phyloP scores from a whole-genome alignment of 179 eudicot species.

The Nepenthes alata region DNA sequence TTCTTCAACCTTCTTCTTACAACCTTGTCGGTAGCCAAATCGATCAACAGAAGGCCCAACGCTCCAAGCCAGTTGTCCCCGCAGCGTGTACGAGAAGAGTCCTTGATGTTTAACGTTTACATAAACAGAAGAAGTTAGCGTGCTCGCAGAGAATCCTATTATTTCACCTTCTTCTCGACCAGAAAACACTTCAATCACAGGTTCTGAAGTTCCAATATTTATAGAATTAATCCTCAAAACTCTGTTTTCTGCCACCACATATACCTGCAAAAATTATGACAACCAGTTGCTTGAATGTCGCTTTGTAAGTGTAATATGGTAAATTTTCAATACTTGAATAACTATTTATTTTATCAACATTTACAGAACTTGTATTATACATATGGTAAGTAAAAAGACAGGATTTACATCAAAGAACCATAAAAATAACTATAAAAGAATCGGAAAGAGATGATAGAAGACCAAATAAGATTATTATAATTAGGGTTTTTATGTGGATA shows the following conservation, averaged over 20 bases:
- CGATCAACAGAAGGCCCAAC: conserved; percentile 47
- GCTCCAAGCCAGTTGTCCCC: conserved; percentile 58
- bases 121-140: conserved; percentile 45
- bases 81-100: conserved; percentile 43
- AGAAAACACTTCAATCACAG: conserved; percentile 49
- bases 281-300: neutral
- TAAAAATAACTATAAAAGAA: too few species aligned
- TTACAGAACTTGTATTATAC: too few species aligned
- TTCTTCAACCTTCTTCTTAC: conserved; percentile 45
- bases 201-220: conserved; percentile 25
- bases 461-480: too few species aligned
- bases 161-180: conserved; percentile 58
- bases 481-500: too few species aligned
- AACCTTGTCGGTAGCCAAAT: conserved; percentile 69
- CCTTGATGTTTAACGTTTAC: conserved; percentile 53
- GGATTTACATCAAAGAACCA: too few species aligned
- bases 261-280: conserved; percentile 42
- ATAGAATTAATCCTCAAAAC: conserved; percentile 40
- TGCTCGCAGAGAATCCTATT: conserved; percentile 54
- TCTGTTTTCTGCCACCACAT: conserved; percentile 69
- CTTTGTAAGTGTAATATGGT: neutral
- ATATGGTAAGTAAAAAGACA: too few species aligned
- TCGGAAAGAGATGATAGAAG: too few species aligned
- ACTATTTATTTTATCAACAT: neutral
- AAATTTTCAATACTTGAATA: neutral